These are phyloP conservation scores for Metschnikowia arizonensis DNA, from an alignment of 805 yeast genomes.

Conservation along the genomic window DNA sequence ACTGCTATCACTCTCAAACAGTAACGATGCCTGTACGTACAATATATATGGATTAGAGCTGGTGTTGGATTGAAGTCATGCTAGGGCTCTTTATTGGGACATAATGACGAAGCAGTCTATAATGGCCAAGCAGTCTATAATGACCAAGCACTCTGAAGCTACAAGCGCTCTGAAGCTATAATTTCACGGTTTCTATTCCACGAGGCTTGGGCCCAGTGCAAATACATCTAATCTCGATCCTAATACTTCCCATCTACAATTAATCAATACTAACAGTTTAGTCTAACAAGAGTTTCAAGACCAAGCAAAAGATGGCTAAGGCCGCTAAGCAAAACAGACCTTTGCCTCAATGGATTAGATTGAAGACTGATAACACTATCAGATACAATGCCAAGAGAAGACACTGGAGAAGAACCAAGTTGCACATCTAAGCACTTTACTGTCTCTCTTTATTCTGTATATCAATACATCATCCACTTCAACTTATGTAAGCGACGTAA, in stretches of 20 bases:
- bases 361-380: slow-evolving; percentile 95
- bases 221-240: too few species aligned
- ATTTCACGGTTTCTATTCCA: too few species aligned
- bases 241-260: background rate
- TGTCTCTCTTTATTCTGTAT: slow-evolving; percentile 13
- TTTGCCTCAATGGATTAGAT: slow-evolving; percentile 99
- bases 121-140: too few species aligned
- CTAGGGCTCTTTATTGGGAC: too few species aligned
- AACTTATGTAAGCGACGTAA: background rate
- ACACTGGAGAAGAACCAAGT: slow-evolving; percentile 99
- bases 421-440: slow-evolving; percentile 66
- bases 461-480: slow-evolving; percentile 16
- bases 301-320: slow-evolving; percentile 98
- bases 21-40: slow-evolving; percentile 44
- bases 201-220: too few species aligned
- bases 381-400: slow-evolving; percentile 99
- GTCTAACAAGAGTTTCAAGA: slow-evolving; percentile 94
- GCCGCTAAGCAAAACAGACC: slow-evolving; percentile 99
- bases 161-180: too few species aligned
- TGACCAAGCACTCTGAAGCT: background rate
- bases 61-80: too few species aligned
- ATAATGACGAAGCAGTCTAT: too few species aligned
- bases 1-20: slow-evolving; percentile 9
- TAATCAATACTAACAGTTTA: slow-evolving; percentile 34
- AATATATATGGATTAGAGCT: background rate